A percentile compares a stretch with the other conserved stretches of the same genome.
phyloP scores from a whole-genome alignment of 331 rosid species.

The Ulmus americana region DNA sequence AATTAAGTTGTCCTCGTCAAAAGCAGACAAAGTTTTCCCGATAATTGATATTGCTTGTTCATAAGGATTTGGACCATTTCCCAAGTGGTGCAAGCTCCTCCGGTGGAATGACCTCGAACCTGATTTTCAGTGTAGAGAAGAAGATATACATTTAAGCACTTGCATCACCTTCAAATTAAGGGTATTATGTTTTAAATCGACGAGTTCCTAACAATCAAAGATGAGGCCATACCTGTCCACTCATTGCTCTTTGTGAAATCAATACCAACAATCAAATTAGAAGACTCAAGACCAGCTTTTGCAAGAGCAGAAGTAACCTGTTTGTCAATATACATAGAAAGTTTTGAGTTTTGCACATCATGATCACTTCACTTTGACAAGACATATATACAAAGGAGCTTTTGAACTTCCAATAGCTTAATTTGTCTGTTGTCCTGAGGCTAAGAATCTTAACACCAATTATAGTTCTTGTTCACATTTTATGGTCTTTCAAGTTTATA shows the following conservation, averaged over 20 bases:
- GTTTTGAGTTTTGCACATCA: constrained; percentile 8
- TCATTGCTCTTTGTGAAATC: constrained; percentile 98
- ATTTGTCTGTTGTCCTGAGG: too few relatives aligned
- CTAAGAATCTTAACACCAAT: neutral
- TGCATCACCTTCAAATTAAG: constrained; percentile 11
- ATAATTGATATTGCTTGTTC: constrained; percentile 87
- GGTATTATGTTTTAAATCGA: neutral
- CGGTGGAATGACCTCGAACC: constrained; percentile 81
- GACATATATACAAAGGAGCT: too few relatives aligned
- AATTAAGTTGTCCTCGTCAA: constrained; percentile 84
- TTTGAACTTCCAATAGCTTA: too few relatives aligned
- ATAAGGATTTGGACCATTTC: constrained; percentile 62
- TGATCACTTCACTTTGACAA: too few relatives aligned
- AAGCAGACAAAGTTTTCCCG: constrained; percentile 69
- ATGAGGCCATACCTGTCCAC: constrained; percentile 66
- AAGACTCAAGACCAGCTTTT: constrained; percentile 89
- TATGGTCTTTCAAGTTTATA: neutral
- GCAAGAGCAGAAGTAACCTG: constrained; percentile 86
- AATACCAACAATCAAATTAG: constrained; percentile 88
- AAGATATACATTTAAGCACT: constrained; percentile 1
- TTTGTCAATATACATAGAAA: constrained; percentile 4
- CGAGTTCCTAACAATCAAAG: constrained; percentile 20
- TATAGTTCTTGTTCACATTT: neutral
- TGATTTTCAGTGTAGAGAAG: constrained; percentile 21
- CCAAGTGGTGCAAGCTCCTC: constrained; percentile 68